phyloP scores from a whole-genome alignment of 1,284 basidiomycete genomes.

The Ustilago lituana region DNA sequence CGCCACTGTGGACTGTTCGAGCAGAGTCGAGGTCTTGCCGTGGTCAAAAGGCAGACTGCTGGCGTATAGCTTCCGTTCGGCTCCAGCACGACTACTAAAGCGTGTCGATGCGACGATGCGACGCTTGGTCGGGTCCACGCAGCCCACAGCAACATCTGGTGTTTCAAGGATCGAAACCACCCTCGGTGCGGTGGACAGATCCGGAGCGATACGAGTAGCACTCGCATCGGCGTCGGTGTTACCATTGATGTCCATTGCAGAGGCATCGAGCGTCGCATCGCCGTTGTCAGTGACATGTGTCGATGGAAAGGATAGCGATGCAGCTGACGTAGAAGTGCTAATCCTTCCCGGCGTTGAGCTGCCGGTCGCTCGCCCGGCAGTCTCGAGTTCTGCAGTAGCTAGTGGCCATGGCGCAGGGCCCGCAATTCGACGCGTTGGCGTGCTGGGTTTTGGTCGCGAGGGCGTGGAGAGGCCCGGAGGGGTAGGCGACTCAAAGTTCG shows the following conservation, averaged over 20 bases:
- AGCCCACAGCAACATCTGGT: slow-evolving; percentile 57
- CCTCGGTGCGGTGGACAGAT: slow-evolving; percentile 46
- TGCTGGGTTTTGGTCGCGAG: slow-evolving; percentile 32
- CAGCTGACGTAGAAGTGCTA: slow-evolving; percentile 20
- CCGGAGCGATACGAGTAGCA: slow-evolving; percentile 53
- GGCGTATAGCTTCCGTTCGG: slow-evolving; percentile 72
- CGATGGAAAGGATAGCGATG: slow-evolving; percentile 30
- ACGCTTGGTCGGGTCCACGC: slow-evolving; percentile 68
- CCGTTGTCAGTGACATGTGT: slow-evolving; percentile 14
- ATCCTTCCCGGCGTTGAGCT: slow-evolving; percentile 14
- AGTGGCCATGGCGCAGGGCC: slow-evolving; percentile 45
- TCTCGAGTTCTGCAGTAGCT: slow-evolving; percentile 9
- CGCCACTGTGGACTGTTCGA: not conserved
- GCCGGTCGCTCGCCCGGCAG: not conserved
- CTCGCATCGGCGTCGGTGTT: not conserved
- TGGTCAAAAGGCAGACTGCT: slow-evolving; percentile 51
- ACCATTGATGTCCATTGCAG: not conserved
- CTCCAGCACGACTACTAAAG: slow-evolving; percentile 81
- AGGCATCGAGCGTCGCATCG: slow-evolving; percentile 3
- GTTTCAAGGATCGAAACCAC: slow-evolving; percentile 51
- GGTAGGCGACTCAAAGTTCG: slow-evolving; percentile 8
- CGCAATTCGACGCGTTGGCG: slow-evolving; percentile 7
- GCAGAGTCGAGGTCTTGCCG: slow-evolving; percentile 34
- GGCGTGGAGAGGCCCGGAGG: slow-evolving; percentile 23
- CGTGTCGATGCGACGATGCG: slow-evolving; percentile 84